Conservation (phyloP, 2,329 filamentous ascomycete genomes). For the Exophiala lecanii-corni region DNA sequence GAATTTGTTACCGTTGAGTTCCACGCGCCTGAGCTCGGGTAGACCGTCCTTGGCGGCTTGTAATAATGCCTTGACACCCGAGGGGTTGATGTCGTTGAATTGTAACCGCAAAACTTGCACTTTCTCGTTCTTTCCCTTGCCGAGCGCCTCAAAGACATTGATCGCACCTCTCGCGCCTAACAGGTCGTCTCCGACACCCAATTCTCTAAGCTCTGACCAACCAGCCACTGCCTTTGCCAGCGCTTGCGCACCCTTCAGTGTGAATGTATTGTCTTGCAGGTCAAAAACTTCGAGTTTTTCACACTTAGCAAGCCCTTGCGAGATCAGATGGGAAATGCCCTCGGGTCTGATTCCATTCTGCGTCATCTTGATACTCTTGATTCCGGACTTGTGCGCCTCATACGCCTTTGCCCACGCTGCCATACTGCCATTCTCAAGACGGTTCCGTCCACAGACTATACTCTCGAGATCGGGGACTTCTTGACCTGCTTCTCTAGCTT, state of each 20-base stretch:
- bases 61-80: slow-evolving; percentile 67
- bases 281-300: slow-evolving; percentile 70
- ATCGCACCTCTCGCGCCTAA: slow-evolving; percentile 72
- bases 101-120: slow-evolving; percentile 79
- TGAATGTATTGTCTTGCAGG: slow-evolving; percentile 97
- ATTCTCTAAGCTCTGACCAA: slow-evolving; percentile 73
- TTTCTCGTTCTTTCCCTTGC: slow-evolving; percentile 69
- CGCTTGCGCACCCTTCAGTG: slow-evolving; percentile 69
- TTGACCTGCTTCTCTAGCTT: slow-evolving; percentile 59
- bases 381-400: slow-evolving; percentile 68
- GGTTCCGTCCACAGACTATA: slow-evolving; percentile 93
- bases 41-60: slow-evolving; percentile 64
- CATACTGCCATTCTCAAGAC: slow-evolving; percentile 95
- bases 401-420: slow-evolving; percentile 87
- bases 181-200: slow-evolving; percentile 85
- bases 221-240: slow-evolving; percentile 68
- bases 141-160: slow-evolving; percentile 67
- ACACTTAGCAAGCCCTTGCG: slow-evolving; percentile 70
- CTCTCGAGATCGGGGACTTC: slow-evolving; percentile 83
- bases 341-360: slow-evolving; percentile 96
- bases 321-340: slow-evolving; percentile 77
- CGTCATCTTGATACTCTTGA: slow-evolving; percentile 91
- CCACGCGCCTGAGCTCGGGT: slow-evolving; percentile 74
- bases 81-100: slow-evolving; percentile 87
- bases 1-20: slow-evolving; percentile 96